Evolutionary conservation across 768 basidiomycete species (phyloP), one percentile per base, ranked within the genome.

Genomic region (Rhodotorula kratochvilovae): DNA sequence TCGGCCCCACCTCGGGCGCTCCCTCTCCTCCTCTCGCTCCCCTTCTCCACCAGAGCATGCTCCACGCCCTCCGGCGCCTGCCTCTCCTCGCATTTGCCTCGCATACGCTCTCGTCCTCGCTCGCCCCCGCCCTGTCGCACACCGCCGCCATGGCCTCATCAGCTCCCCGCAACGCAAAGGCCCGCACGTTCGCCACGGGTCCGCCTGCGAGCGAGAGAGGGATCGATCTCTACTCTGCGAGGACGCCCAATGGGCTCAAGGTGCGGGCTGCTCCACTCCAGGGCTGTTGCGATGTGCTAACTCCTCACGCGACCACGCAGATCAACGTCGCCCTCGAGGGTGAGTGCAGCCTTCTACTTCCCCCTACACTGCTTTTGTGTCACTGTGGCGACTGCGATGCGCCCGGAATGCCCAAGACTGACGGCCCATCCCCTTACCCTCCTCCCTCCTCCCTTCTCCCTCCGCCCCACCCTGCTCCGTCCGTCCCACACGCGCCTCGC

Each of bases 251-350:
- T 17, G 71, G 66, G 1, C 58, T 72, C 31, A 67, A 72, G 70
- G 70, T 63, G n/a, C 50, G 60, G n/a, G n/a, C n/a, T n/a, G 48
- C 45, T 45, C 19, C 45, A 6, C 23, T 33, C 39, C 21, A 15
- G 51, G 17, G 6, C n/a, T 5, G 23, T 16, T 43, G 10, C 17
- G 11, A n/a, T n/a, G 17, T 3, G 42, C 42, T n/a, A n/a, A n/a
- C n/a, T n/a, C n/a, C n/a, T n/a, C n/a, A n/a, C 19, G 45, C 3
- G 21, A 25, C 57, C 54, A 10, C 29, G 29, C 48, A 68, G 68
- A 59, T 67, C 54, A 67, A 67, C 21, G 48, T 72, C 45, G 71
- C 71, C 2, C 67, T 72, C n/a, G 66, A 68, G 53, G 62, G 67
- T 68, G 19, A 45, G 65, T 42, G 16, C 7, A 21, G 13, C 2